phyloP scores from a whole-genome alignment of 257 asterid species.

The Penstemon barbatus region DNA sequence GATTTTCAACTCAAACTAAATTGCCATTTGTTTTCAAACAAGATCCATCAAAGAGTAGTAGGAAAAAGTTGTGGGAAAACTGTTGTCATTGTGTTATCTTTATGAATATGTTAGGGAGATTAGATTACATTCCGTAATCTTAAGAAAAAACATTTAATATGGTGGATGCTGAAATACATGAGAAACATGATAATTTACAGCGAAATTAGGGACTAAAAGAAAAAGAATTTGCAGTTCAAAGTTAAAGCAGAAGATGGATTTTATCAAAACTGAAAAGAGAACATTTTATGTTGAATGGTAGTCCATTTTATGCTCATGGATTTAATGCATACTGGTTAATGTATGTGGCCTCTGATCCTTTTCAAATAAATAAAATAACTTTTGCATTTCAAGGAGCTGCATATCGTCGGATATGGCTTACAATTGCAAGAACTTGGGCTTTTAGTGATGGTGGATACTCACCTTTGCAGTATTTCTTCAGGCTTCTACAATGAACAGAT shows the following conservation, averaged over 20 bases:
- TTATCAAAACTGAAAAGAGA: conserved; percentile 37
- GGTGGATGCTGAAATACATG: no score
- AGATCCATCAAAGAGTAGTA: neutral
- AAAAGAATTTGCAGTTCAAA: neutral
- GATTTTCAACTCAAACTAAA: neutral
- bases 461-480: conserved; percentile 57
- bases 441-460: conserved; percentile 60
- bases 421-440: conserved; percentile 66
- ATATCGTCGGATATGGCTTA: conserved; percentile 35
- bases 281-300: conserved; percentile 47
- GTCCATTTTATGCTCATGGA: conserved; percentile 54
- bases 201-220: no score
- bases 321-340: conserved; percentile 65
- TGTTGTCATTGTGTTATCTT: neutral
- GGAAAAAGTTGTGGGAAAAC: neutral
- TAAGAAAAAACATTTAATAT: no score
- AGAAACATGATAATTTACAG: no score
- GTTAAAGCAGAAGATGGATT: conserved; percentile 43
- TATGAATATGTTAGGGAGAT: no score
- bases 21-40: neutral
- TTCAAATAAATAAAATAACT: conserved; percentile 43
- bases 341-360: conserved; percentile 47
- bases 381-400: conserved; percentile 46
- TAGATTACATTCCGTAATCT: no score
- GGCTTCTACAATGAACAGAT: conserved; percentile 53